phyloP scores from a whole-genome alignment of 257 asterid species.

The Nicotiana tabacum region DNA sequence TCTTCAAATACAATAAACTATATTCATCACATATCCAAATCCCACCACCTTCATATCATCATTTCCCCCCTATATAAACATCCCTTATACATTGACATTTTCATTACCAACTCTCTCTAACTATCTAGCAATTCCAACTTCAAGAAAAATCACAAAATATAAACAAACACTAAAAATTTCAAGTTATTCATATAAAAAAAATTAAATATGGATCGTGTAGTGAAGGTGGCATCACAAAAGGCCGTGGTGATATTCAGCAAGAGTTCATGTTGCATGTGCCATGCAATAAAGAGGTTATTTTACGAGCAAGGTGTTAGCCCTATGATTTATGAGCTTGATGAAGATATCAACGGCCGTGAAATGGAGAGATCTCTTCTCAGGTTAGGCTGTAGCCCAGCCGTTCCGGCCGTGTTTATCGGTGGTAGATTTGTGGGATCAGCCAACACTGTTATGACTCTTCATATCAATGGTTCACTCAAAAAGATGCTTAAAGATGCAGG shows the following conservation, averaged over 20 bases:
- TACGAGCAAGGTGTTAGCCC: conserved; percentile 82
- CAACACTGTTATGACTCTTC: conserved; percentile 47
- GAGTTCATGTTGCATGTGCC: conserved; percentile 87
- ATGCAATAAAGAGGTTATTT: conserved; percentile 66
- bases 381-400: conserved; percentile 55
- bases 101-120: background rate
- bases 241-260: conserved; percentile 81
- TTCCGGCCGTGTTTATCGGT: conserved; percentile 63
- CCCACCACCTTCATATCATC: background rate
- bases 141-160: background rate
- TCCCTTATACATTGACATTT: background rate
- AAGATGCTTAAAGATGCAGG: conserved; percentile 73
- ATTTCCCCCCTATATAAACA: conserved; percentile 10
- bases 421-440: conserved; percentile 56
- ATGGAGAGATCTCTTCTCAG: conserved; percentile 49
- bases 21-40: background rate
- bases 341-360: conserved; percentile 41
- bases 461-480: conserved; percentile 55
- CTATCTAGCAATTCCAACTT: background rate
- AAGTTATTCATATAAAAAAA: background rate
- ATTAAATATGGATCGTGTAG: conserved; percentile 44
- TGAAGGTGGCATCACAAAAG: conserved; percentile 46
- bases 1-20: conserved; percentile 9
- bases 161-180: background rate
- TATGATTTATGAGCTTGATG: conserved; percentile 57